phyloP scores from a whole-genome alignment of 179 eudicot genomes.

The Nepenthes alata region DNA sequence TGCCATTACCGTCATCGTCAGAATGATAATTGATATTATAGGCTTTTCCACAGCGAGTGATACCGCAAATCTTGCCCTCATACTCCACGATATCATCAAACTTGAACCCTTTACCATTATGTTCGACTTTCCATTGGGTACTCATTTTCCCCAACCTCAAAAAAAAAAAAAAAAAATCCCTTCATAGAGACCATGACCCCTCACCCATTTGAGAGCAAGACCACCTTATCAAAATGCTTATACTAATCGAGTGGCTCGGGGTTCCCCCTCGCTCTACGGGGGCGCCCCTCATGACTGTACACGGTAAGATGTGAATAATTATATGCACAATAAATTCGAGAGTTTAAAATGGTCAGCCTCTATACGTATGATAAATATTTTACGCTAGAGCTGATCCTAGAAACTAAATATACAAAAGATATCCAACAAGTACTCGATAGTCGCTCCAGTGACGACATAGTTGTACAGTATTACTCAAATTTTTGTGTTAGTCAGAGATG shows the following conservation, averaged over 20 bases:
- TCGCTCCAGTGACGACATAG: no score
- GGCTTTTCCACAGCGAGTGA: conserved; percentile 13
- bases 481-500: no score
- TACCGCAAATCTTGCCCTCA: conserved; percentile 9
- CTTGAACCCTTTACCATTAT: conserved; percentile 8
- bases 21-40: conserved; percentile 1
- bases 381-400: no score
- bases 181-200: neutral
- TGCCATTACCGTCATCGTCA: neutral
- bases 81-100: conserved; percentile 18
- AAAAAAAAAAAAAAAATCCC: conserved; percentile 8
- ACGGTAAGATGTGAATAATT: no score
- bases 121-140: conserved; percentile 4
- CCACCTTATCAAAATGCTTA: neutral
- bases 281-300: no score
- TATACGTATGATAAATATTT: no score
- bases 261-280: no score
- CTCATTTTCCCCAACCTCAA: conserved; percentile 3
- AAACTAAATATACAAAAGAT: no score
- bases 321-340: no score
- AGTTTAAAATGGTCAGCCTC: no score
- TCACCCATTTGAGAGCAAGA: neutral
- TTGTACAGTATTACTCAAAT: no score
- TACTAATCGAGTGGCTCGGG: neutral
- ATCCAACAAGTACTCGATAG: no score